Evolutionary conservation across 2,329 filamentous ascomycete genomes (phyloP).

Genomic region (Stagonosporopsis tanaceti): DNA sequence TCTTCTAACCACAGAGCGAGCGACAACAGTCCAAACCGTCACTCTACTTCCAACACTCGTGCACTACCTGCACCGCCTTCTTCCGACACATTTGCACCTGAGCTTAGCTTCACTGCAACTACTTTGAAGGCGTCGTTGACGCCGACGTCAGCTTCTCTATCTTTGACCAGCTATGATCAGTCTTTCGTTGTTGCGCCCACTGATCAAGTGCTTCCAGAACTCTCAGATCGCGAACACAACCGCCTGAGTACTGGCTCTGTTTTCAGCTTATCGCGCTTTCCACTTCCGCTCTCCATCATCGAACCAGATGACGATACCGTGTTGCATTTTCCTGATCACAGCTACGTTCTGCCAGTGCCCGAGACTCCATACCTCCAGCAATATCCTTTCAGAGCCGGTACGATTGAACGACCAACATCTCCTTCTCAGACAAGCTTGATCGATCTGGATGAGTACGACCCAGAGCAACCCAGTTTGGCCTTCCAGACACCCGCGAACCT

Average conservation of each 20-base stretch:
- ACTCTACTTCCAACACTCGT: slow-evolving; percentile 27
- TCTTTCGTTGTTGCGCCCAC: slow-evolving; percentile 29
- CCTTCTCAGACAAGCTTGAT: slow-evolving; percentile 21
- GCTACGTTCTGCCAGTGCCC: slow-evolving; percentile 12
- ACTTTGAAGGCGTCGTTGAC: slow-evolving; percentile 51
- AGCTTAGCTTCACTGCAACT: slow-evolving; percentile 45
- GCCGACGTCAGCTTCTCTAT: slow-evolving; percentile 51
- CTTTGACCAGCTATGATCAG: slow-evolving; percentile 45
- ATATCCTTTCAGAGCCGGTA: slow-evolving; percentile 32
- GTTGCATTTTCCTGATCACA: slow-evolving; percentile 52
- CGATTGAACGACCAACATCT: slow-evolving; percentile 16
- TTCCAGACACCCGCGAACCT: slow-evolving; percentile 31
- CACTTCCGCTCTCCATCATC: slow-evolving; percentile 84
- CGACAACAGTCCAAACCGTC: neutral
- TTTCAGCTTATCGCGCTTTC: slow-evolving; percentile 56
- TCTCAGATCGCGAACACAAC: slow-evolving; percentile 25
- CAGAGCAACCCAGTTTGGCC: slow-evolving; percentile 26
- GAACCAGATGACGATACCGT: slow-evolving; percentile 70
- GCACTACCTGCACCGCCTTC: slow-evolving; percentile 39
- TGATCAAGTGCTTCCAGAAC: slow-evolving; percentile 17
- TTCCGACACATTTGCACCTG: slow-evolving; percentile 45
- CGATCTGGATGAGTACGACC: slow-evolving; percentile 33
- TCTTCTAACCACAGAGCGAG: neutral
- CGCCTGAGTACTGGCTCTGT: slow-evolving; percentile 39
- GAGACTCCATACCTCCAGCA: slow-evolving; percentile 29